Conservation (phyloP, 2,329 filamentous ascomycete species). For the Colletotrichum sp. region DNA sequence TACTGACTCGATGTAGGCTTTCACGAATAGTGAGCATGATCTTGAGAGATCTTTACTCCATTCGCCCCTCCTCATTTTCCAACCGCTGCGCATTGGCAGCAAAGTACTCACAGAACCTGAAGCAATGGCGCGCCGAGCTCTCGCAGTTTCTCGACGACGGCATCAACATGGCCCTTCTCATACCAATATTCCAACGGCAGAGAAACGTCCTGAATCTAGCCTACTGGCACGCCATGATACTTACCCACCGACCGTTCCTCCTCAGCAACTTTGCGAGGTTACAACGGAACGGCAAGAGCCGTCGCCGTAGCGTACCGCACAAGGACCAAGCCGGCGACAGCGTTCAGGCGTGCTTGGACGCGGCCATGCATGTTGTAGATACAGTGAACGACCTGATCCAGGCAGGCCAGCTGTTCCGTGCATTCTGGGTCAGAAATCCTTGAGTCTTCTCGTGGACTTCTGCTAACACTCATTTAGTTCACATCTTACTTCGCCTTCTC, state of each 20-base stretch:
- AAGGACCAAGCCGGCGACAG: conserved; percentile 22
- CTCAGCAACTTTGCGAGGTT: conserved; percentile 37
- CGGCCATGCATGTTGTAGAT: conserved; percentile 41
- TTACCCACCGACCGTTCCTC: conserved; percentile 42
- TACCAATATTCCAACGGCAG: conserved; percentile 45
- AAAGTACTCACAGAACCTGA: conserved; percentile 33
- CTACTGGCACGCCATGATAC: conserved; percentile 47
- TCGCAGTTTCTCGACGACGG: conserved; percentile 43
- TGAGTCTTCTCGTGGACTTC: fast-evolving
- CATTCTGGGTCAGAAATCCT: conserved; percentile 41
- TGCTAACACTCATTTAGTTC: conserved; percentile 25
- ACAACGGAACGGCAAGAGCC: conserved; percentile 18
- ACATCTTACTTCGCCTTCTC: conserved; percentile 50
- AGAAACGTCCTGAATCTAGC: conserved; percentile 45
- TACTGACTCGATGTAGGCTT: conserved; percentile 25
- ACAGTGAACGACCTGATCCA: conserved; percentile 43
- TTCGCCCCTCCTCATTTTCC: conserved; percentile 34
- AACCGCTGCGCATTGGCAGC: conserved; percentile 29
- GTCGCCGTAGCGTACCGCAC: not conserved
- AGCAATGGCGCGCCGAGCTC: conserved; percentile 38
- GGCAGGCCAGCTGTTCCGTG: conserved; percentile 39
- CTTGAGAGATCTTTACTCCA: conserved; percentile 38
- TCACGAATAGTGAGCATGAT: conserved; percentile 40
- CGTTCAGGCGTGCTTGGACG: conserved; percentile 36
- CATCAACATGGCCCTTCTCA: conserved; percentile 35